Evolutionary conservation across 2,329 filamentous ascomycete genomes (phyloP), one percentile per base, ranked within the genome.

Genomic region (Ascochyta viciae-villosae): DNA sequence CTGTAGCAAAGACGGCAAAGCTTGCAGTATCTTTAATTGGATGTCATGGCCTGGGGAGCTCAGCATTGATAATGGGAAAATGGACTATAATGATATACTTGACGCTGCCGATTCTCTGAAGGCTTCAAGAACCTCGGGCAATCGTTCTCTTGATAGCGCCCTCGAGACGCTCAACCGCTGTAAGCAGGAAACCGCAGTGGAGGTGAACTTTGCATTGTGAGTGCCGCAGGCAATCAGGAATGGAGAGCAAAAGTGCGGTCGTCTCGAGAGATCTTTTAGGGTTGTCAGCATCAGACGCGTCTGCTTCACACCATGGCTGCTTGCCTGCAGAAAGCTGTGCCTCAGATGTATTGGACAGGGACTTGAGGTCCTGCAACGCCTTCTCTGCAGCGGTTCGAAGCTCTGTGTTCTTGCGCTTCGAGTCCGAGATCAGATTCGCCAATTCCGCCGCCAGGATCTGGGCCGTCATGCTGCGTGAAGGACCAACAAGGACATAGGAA

Each of bases 21-120:
- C 92, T 74, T 99, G 95, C 13, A 99, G 80, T 48, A 98, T 95
- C 76, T 98, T 98, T 64, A 99, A 85, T 72, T 99, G 95, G 3
- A 97, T 90, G 77, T 99, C 95, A 56, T 96, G 80, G 47, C 82
- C 84, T 85, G 53, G 27, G 9, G 16, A 33, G n/a, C 48, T 73
- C 50, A 69, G 60, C 39, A 53, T 44, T 45, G 10, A 7, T 6
- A 6, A 9, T 19, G 12, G 13, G 12, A 13, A 12, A 13, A 15
- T 8, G 26, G 15, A 7, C 15, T 16, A n/a, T 5, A 23, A 27
- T 8, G 15, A 50, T 86, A 81, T 71, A 91, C 89, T 74, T 81
- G 92, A 64, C 61, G 80, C 80, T 40, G 91, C 89, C 44, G 91
- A 93, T 73, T 96, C 91, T 72, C 89, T 89, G 64, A 99, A 83